Evolutionary conservation across 176 grass and related monocot species (phyloP).

Genomic region (Eremochloa ophiuroides): DNA sequence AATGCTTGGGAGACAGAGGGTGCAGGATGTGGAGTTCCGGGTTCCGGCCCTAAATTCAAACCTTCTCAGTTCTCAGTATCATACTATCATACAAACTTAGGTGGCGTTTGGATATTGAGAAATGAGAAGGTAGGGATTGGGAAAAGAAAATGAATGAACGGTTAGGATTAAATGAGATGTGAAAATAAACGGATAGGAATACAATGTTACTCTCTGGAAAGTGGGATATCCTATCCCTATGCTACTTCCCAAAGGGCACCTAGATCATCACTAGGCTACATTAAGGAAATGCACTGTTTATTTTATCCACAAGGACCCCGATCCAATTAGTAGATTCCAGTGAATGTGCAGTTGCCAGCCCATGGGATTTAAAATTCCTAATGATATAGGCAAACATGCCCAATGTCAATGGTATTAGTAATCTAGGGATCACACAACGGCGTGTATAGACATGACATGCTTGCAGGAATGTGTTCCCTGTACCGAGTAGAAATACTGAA

Average conservation of each 20-base stretch:
- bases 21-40: not conserved
- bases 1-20: not conserved
- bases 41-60: not conserved
- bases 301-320: not conserved
- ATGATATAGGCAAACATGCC: not conserved
- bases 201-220: too few relatives aligned
- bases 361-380: not conserved
- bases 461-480: not conserved
- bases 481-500: constrained; percentile 16
- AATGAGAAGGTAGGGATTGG: too few relatives aligned
- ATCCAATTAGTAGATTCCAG: not conserved
- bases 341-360: not conserved
- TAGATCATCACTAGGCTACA: not conserved
- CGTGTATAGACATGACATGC: not conserved
- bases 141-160: too few relatives aligned
- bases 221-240: too few relatives aligned
- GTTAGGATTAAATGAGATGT: too few relatives aligned
- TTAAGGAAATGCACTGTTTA: not conserved
- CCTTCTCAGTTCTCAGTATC: not conserved
- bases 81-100: too few relatives aligned
- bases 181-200: too few relatives aligned
- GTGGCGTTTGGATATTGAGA: too few relatives aligned
- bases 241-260: too few relatives aligned
- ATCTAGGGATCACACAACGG: not conserved
- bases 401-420: constrained; percentile 2